phyloP scores from a whole-genome alignment of 768 basidiomycete genomes.

The Tricholoma matsutake region DNA sequence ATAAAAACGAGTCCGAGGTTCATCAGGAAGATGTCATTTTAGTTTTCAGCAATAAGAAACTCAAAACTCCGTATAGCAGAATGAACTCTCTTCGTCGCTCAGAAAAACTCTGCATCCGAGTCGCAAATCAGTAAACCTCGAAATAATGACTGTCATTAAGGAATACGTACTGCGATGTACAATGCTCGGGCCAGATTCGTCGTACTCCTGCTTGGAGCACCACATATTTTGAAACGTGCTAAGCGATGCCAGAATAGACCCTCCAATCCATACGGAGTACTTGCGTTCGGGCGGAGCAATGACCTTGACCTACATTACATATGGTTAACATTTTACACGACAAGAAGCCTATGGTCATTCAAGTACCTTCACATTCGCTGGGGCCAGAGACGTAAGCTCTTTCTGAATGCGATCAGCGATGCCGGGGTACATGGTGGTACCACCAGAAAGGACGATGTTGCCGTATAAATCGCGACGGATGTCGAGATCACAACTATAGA shows the following conservation, averaged over 20 bases:
- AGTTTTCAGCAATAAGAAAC: no score
- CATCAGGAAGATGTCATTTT: no score
- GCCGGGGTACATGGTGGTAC: slow-evolving; percentile 95
- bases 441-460: slow-evolving; percentile 85
- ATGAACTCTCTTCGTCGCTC: neutral
- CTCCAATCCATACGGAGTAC: slow-evolving; percentile 95
- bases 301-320: slow-evolving; percentile 66
- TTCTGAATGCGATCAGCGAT: slow-evolving; percentile 96
- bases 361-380: slow-evolving; percentile 81
- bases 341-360: neutral
- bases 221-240: slow-evolving; percentile 97
- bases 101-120: neutral
- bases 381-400: slow-evolving; percentile 81
- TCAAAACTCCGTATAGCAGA: no score
- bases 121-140: neutral
- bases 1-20: no score
- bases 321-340: neutral
- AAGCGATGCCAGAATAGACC: slow-evolving; percentile 82
- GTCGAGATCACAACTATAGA: slow-evolving; percentile 84
- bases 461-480: slow-evolving; percentile 79
- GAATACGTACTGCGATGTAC: slow-evolving; percentile 67
- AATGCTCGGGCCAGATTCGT: slow-evolving; percentile 77
- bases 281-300: slow-evolving; percentile 92
- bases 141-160: no score
- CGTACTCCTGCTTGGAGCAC: slow-evolving; percentile 92